Base-by-base conservation (phyloP, 179 eudicot genomes). In the Gypsophila paniculata region DNA sequence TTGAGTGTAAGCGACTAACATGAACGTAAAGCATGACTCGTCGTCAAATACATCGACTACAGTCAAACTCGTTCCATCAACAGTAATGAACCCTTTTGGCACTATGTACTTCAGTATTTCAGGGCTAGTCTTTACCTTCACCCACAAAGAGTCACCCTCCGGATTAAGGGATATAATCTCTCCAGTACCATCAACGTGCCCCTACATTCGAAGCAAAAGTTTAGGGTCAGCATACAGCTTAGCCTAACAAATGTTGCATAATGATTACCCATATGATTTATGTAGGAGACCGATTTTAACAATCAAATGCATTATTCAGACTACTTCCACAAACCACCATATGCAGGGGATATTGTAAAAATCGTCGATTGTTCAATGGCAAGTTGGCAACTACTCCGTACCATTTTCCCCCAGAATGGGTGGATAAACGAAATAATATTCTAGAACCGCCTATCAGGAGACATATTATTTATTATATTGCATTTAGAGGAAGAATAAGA, bases 171-270 rank as follows among this genome's bases (percentile, higher is more conserved):
- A 71, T 53, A 88, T 87, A 19, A 93, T 93, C 73, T 84, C 87
- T 1, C 97, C 98, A 0, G 96, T 91, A 52, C 97, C 98, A 61
- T 93, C 98, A 64, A 93, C 98, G 51, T 93, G 98, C 2, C 98
- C 98, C 87, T 93, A 13, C 17, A 55, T 60, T 53, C 18, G 36
- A 52, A 12, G 55, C 21, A 19, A 36, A 36, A 63, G 1, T 52
- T 52, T 13, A 22, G 23, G 32, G 21, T 65, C 34, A 70, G 23
- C 48, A 58, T 15, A 23, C 60, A 36, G 17, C 15, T 19, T 15
- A 2, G 0, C 25, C 14, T 39, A 25, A 25, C 70, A 66, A 13
- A 39, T 4, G 32, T 1, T 2, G 4, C 15, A 0, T 65, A 19
- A 18, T 42, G 25, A 21, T 42, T 65, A 65, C 10, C 4, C n/a